phyloP scores from a whole-genome alignment of 345 rosid genomes.

The Corymbia maculata region DNA sequence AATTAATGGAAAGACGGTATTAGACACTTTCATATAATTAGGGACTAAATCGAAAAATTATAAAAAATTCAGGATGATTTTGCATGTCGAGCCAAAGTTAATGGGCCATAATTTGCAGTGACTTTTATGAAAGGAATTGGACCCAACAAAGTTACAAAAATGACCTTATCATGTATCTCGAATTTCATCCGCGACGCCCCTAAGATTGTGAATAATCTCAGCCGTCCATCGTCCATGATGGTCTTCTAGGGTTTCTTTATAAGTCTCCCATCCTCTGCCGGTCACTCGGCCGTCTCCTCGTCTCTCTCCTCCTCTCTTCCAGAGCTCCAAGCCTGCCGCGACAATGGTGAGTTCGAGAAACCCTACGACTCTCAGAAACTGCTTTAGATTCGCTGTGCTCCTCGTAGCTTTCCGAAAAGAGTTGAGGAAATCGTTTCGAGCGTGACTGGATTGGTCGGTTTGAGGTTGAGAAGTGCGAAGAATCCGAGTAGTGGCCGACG shows the following conservation, averaged over 20 bases:
- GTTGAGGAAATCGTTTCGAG: background rate
- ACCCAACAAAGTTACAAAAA: background rate
- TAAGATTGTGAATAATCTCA: background rate
- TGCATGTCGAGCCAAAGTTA: accelerated
- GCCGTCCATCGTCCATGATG: background rate
- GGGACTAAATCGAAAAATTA: too few relatives aligned
- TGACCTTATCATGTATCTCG: background rate
- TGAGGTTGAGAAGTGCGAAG: background rate
- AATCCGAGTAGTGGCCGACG: background rate
- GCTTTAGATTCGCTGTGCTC: background rate
- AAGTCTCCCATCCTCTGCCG: background rate
- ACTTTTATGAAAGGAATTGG: background rate
- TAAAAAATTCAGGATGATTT: background rate
- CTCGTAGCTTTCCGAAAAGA: background rate
- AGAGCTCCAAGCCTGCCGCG: background rate
- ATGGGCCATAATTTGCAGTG: background rate
- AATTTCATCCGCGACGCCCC: background rate
- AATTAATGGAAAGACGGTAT: too few relatives aligned
- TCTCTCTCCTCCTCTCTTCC: background rate
- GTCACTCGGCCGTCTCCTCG: background rate
- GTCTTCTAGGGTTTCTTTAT: background rate
- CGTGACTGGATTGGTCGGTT: background rate
- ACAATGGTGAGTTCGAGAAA: background rate
- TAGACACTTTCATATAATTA: too few relatives aligned
- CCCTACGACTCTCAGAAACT: background rate